Conservation (phyloP, 1,284 basidiomycete genomes). For the Malassezia sp. region DNA sequence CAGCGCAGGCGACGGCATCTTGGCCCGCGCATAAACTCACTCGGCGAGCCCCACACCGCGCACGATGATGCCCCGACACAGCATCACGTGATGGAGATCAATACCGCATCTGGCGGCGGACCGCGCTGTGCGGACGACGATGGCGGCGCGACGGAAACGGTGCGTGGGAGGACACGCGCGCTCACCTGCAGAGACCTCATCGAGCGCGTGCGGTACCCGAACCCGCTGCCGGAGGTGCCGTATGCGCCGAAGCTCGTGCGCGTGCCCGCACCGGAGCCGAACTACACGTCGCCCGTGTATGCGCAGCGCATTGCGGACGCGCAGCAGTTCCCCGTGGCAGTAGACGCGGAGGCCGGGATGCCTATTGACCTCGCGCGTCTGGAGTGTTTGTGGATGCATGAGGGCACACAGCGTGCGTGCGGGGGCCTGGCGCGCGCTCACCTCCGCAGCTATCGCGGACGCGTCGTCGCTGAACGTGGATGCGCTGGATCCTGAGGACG, state of each 20-base stretch:
- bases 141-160: constrained; percentile 16
- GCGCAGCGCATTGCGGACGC: constrained; percentile 32
- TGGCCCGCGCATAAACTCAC: too few relatives aligned
- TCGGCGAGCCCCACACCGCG: neutral
- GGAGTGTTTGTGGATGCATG: constrained; percentile 37
- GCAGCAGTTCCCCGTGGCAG: constrained; percentile 34
- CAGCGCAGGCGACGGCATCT: neutral
- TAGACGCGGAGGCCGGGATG: constrained; percentile 44
- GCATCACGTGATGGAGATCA: constrained; percentile 3
- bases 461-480: constrained; percentile 18
- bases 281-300: constrained; percentile 39
- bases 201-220: constrained; percentile 43
- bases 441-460: too few relatives aligned
- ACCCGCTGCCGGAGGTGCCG: constrained; percentile 44
- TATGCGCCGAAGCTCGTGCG: constrained; percentile 42
- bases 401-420: constrained; percentile 6
- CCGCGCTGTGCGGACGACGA: constrained; percentile 2
- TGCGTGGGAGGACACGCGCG: neutral
- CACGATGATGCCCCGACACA: neutral
- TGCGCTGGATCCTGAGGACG: constrained; percentile 34
- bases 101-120: neutral
- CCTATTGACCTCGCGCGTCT: constrained; percentile 37
- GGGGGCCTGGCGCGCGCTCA: constrained; percentile 16
- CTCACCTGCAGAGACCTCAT: constrained; percentile 31
- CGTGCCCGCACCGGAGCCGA: constrained; percentile 25